Conservation (phyloP, 2,329 filamentous ascomycete species). For the Talaromyces sp. region DNA sequence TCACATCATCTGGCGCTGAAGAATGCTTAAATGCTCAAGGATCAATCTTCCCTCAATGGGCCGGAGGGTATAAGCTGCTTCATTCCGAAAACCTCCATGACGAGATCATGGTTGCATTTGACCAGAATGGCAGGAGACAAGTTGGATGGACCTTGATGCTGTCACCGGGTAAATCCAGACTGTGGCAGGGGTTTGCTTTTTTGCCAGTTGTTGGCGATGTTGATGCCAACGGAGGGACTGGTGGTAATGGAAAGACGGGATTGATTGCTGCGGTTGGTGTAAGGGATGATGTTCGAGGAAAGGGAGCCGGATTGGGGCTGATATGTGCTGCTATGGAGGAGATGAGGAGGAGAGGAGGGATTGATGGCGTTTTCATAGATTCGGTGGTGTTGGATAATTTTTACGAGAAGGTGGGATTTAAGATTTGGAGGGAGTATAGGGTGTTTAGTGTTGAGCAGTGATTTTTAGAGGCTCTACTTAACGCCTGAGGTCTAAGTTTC, state of each 20-base stretch:
- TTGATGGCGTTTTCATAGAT: constrained; percentile 15
- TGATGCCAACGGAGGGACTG: not conserved
- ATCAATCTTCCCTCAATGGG: constrained; percentile 15
- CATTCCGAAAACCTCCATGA: not conserved
- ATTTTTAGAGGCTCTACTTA: not conserved
- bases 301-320: constrained; percentile 12
- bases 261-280: constrained; percentile 15
- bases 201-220: constrained; percentile 4
- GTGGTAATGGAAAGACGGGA: constrained; percentile 1
- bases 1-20: not conserved
- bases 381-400: constrained; percentile 8
- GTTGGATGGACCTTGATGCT: constrained; percentile 16
- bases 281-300: constrained; percentile 8
- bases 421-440: constrained; percentile 11
- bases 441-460: not conserved
- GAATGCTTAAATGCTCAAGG: constrained; percentile 12
- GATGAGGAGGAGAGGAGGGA: constrained; percentile 9
- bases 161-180: constrained; percentile 5
- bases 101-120: constrained; percentile 16
- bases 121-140: not conserved
- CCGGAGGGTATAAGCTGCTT: not conserved
- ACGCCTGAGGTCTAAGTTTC: not conserved
- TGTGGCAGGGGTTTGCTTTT: constrained; percentile 14
- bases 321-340: constrained; percentile 17
- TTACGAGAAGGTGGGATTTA: constrained; percentile 16